phyloP scores from a whole-genome alignment of 2,329 filamentous ascomycete species.

The Xylariaceae sp. region DNA sequence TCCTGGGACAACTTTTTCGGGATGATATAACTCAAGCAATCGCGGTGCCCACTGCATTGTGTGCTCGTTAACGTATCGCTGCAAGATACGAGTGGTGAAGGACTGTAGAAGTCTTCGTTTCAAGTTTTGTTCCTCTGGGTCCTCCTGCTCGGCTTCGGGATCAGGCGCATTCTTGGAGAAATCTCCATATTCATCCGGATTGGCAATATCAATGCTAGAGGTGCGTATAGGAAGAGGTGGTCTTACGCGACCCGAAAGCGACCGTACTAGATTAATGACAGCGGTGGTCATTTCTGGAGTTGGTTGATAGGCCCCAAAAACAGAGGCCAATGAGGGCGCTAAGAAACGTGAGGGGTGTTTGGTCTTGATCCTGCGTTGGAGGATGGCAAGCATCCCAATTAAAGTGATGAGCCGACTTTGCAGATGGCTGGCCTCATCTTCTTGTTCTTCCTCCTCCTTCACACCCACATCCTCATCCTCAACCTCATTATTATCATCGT shows the following conservation, averaged over 20 bases:
- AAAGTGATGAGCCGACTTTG: conserved; percentile 60
- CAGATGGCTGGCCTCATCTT: conserved; percentile 27
- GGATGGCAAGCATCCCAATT: conserved; percentile 65
- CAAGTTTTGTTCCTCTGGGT: conserved; percentile 56
- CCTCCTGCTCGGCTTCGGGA: conserved; percentile 54
- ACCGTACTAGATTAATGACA: conserved; percentile 66
- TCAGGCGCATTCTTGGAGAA: conserved; percentile 56
- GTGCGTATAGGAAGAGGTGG: conserved; percentile 58
- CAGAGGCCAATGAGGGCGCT: conserved; percentile 68
- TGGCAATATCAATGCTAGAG: conserved; percentile 55
- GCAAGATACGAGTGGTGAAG: conserved; percentile 73
- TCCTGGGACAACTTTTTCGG: conserved; percentile 58
- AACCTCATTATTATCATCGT: no score
- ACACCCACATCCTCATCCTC: no score
- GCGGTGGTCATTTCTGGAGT: conserved; percentile 65
- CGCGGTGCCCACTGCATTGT: conserved; percentile 59
- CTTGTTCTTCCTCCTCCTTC: conserved; percentile 36
- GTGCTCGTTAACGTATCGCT: conserved; percentile 64
- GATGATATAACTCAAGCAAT: conserved; percentile 64
- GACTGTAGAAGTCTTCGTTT: conserved; percentile 64
- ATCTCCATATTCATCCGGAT: conserved; percentile 51
- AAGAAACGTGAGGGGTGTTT: conserved; percentile 76
- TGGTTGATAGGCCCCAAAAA: conserved; percentile 61
- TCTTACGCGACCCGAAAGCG: conserved; percentile 61
- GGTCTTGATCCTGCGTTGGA: conserved; percentile 71